Conservation (phyloP, 2,329 filamentous ascomycete genomes). For the Biscogniauxia sp. region DNA sequence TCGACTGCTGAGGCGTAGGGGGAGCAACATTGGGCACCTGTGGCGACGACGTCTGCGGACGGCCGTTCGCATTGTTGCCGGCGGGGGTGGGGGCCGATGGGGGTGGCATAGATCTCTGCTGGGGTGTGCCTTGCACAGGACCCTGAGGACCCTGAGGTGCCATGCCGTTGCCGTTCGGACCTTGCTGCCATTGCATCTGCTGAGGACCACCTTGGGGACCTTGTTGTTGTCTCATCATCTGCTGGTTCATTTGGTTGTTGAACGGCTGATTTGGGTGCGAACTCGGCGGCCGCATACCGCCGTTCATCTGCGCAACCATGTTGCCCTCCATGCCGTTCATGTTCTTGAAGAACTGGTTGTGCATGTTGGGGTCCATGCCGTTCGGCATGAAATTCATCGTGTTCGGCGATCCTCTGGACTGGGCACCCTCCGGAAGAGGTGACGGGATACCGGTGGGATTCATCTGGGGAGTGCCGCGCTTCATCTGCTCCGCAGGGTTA, state of each 20-base stretch:
- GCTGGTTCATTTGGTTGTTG: constrained; percentile 57
- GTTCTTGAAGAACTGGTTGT: constrained; percentile 57
- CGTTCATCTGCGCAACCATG: constrained; percentile 60
- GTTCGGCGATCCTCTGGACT: constrained; percentile 65
- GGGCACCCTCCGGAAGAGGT: constrained; percentile 66
- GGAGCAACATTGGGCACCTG: constrained; percentile 65
- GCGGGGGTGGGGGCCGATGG: constrained; percentile 57
- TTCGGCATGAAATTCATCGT: constrained; percentile 62
- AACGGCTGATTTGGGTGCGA: constrained; percentile 58
- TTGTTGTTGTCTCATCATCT: constrained; percentile 51
- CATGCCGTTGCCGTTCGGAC: constrained; percentile 43
- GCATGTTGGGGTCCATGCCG: constrained; percentile 61
- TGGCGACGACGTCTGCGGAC: constrained; percentile 58
- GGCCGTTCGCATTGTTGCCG: constrained; percentile 45
- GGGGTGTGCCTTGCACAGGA: constrained; percentile 66
- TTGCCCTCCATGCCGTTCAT: constrained; percentile 53
- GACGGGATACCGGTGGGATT: constrained; percentile 67
- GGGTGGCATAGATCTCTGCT: constrained; percentile 68
- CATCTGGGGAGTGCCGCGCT: constrained; percentile 74
- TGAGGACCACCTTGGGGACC: constrained; percentile 37
- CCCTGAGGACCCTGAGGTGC: constrained; percentile 43
- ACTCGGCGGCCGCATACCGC: constrained; percentile 65
- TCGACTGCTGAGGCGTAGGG: constrained; percentile 71
- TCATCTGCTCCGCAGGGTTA: constrained; percentile 76
- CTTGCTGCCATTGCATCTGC: constrained; percentile 49